phyloP scores from a whole-genome alignment of 768 basidiomycete species.

The Tricholoma matsutake region DNA sequence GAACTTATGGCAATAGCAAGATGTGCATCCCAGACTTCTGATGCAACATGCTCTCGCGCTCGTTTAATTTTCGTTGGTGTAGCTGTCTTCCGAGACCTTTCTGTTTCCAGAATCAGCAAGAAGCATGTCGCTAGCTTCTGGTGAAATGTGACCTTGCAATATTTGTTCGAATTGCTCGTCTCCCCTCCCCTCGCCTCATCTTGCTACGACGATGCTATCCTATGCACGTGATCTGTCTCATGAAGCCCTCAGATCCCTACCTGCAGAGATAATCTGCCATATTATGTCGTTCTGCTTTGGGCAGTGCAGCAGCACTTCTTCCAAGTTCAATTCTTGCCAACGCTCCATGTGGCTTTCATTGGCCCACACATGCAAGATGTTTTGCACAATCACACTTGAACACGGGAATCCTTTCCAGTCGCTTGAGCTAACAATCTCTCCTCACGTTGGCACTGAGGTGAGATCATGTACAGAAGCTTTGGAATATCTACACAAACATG shows the following conservation, averaged over 20 bases:
- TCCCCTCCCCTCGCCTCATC: too few relatives aligned
- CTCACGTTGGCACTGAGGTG: background rate
- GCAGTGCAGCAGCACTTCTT: background rate
- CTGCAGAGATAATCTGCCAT: background rate
- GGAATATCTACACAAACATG: background rate
- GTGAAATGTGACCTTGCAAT: too few relatives aligned
- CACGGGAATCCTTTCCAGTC: background rate
- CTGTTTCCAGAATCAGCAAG: too few relatives aligned
- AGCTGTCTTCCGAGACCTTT: too few relatives aligned
- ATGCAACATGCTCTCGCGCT: too few relatives aligned
- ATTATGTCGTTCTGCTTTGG: background rate
- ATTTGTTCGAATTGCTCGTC: too few relatives aligned
- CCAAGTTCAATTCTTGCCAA: background rate
- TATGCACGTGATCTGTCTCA: background rate
- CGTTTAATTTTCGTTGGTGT: too few relatives aligned
- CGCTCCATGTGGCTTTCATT: background rate
- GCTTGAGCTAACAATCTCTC: background rate
- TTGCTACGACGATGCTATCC: background rate
- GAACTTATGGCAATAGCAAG: too few relatives aligned
- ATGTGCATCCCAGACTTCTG: too few relatives aligned
- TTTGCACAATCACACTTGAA: background rate
- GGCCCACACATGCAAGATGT: background rate
- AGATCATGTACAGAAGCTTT: background rate
- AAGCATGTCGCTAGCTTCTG: too few relatives aligned
- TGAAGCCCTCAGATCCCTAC: background rate